phyloP scores from a whole-genome alignment of 1,284 basidiomycete species.

The Lignosus rhinocerotis region DNA sequence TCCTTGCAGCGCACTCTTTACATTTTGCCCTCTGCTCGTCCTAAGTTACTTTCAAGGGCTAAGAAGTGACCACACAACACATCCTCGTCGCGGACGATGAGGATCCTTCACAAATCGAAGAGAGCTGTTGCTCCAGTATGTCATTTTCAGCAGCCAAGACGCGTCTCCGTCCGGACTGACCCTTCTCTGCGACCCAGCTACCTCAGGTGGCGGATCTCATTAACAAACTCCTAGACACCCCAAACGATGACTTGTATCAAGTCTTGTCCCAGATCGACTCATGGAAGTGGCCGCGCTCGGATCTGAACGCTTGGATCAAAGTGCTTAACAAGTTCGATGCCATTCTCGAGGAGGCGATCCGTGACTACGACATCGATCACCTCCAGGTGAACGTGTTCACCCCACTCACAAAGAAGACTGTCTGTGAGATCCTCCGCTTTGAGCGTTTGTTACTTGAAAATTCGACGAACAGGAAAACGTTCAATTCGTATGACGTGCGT shows the following conservation, averaged over 20 bases:
- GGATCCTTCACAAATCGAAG: slow-evolving; percentile 79
- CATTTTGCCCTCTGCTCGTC: slow-evolving; percentile 2
- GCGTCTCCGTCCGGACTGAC: slow-evolving; percentile 5
- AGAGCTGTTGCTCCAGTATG: slow-evolving; percentile 69
- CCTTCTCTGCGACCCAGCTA: slow-evolving; percentile 46
- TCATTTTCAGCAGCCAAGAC: slow-evolving; percentile 13
- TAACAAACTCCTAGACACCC: slow-evolving; percentile 60
- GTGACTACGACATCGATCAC: slow-evolving; percentile 81
- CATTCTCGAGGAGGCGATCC: slow-evolving; percentile 82
- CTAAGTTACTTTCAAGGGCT: slow-evolving; percentile 11
- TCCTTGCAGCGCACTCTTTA: slow-evolving; percentile 10
- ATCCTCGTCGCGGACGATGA: slow-evolving; percentile 65
- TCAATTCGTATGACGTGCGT: slow-evolving; percentile 94
- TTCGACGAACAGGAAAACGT: slow-evolving; percentile 97
- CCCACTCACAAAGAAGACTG: slow-evolving; percentile 71
- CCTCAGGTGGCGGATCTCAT: slow-evolving; percentile 78
- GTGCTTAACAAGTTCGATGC: slow-evolving; percentile 95
- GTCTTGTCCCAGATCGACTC: slow-evolving; percentile 65
- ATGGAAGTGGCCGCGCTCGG: slow-evolving; percentile 97
- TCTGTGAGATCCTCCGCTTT: slow-evolving; percentile 86
- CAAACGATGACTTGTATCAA: slow-evolving; percentile 65
- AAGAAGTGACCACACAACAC: slow-evolving; percentile 25
- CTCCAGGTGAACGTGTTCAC: slow-evolving; percentile 84
- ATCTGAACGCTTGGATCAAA: slow-evolving; percentile 95
- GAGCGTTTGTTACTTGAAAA: slow-evolving; percentile 93